Evolutionary conservation across 345 rosid species (phyloP), one percentile per base, ranked within the genome.

Genomic region (Rubroshorea leprosula): DNA sequence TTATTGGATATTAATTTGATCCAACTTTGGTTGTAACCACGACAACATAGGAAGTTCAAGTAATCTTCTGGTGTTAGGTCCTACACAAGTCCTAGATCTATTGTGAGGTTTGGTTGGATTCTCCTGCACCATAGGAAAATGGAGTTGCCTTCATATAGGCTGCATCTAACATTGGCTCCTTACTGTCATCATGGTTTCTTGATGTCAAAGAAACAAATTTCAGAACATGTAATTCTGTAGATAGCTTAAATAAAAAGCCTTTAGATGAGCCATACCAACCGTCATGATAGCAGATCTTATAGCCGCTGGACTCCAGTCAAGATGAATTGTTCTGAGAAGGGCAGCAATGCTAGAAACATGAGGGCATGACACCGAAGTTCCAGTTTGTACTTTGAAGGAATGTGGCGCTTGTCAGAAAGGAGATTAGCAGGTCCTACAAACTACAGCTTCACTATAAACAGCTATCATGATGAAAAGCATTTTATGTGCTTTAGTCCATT

Each of bases 311-410:
- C 90, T 92, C 96, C 98, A 92, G 1, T 64, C 31, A 0, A 93
- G 96, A 54, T 88, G 84, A 18, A 81, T 66, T 17, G 95, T 85
- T 73, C 61, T 86, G 54, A 89, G 83, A 54, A 89, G 93, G 11
- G 86, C 86, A 8, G 79, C 86, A 4, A 73, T 71, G 23, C 80
- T 96, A 12, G 95, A 76, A 18, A 89, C 95, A 74, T 92, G 98
- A 61, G 98, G 96, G 68, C 84, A 78, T 55, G 98, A 67, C 98
- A 92, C 89, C 1, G 98, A 92, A 67, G 98, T 92, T 51, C 98
- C 98, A 0, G 95, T 69, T 3, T 49, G 9, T 0, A 7, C 27
- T 78, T 84, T 59, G 51, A 92, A 48, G 62, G 44, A 0, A 80
- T 82, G 0, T 46, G 25, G 54, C 91, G 71, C 4, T 60, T 51